Percentiles rank a stretch among this genome's conserved stretches.
Conservation (phyloP, 2,329 filamentous ascomycete genomes). For the Aspergillus tamarii region DNA sequence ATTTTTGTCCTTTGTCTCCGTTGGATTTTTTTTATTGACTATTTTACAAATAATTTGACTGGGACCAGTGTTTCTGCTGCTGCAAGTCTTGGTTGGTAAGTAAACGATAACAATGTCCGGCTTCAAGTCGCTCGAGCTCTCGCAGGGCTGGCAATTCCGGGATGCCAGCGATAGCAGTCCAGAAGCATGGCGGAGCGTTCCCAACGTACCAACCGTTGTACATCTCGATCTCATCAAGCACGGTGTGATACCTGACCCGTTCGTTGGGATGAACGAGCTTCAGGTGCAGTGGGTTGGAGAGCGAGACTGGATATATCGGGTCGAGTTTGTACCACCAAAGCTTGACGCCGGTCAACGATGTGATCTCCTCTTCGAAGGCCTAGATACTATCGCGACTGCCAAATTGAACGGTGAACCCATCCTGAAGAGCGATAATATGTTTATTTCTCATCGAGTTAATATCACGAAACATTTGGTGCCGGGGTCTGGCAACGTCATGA, state of each 20-base stretch:
- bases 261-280: constrained; percentile 73
- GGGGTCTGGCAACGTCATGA: constrained; percentile 36
- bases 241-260: constrained; percentile 57
- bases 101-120: background rate
- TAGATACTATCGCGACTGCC: too few species aligned
- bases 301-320: constrained; percentile 69
- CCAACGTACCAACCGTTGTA: background rate
- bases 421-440: constrained; percentile 76
- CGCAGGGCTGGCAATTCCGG: constrained; percentile 1
- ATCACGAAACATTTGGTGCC: constrained; percentile 57
- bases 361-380: constrained; percentile 47
- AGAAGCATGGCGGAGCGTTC: background rate
- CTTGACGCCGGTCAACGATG: constrained; percentile 52
- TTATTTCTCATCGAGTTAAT: constrained; percentile 69
- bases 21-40: background rate
- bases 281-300: constrained; percentile 75
- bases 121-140: background rate
- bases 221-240: background rate
- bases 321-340: constrained; percentile 52
- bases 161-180: background rate
- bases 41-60: background rate
- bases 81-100: background rate
- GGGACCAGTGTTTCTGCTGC: background rate
- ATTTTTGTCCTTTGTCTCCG: background rate
- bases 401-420: constrained; percentile 42